A percentile compares a stretch with the other conserved stretches of the same genome.
Evolutionary conservation across 2,329 filamentous ascomycete genomes (phyloP).

Genomic region (Corynespora cassiicola): DNA sequence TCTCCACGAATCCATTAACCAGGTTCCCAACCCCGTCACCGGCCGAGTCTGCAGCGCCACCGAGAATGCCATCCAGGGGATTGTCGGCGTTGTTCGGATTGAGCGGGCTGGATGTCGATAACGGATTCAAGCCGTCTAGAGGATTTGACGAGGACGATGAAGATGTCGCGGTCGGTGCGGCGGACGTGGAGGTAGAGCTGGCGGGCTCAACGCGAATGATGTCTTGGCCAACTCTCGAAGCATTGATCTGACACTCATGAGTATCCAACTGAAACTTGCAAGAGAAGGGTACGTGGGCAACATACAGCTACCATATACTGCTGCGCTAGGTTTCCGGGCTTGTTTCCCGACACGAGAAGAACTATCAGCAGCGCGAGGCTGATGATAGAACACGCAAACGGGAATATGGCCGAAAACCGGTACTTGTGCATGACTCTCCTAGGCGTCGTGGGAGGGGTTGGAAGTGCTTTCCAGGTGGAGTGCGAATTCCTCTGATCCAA

Average conservation of each 20-base stretch:
- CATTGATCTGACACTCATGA: slow-evolving; percentile 21
- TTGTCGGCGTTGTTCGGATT: slow-evolving; percentile 15
- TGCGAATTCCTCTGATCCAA: slow-evolving; percentile 26
- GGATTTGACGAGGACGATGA: slow-evolving; percentile 6
- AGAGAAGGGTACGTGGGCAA: too few relatives aligned
- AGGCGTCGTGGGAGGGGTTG: slow-evolving; percentile 23
- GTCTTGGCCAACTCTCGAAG: slow-evolving; percentile 19
- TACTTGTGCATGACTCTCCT: slow-evolving; percentile 25
- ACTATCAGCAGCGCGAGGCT: slow-evolving; percentile 23
- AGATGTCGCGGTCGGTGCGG: slow-evolving; percentile 5
- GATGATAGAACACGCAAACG: slow-evolving; percentile 15
- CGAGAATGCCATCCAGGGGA: slow-evolving; percentile 8
- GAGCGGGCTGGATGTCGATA: slow-evolving; percentile 16
- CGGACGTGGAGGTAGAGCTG: slow-evolving; percentile 7
- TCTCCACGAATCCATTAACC: slow-evolving; percentile 14
- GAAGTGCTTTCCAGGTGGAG: slow-evolving; percentile 25
- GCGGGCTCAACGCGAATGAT: slow-evolving; percentile 21
- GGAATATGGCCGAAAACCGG: slow-evolving; percentile 24
- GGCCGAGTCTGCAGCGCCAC: slow-evolving; percentile 16
- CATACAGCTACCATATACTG: slow-evolving; percentile 28
- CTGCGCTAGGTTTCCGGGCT: slow-evolving; percentile 14
- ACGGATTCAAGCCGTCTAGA: slow-evolving; percentile 11
- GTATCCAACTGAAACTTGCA: neutral
- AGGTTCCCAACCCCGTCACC: slow-evolving; percentile 15
- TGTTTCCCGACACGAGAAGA: slow-evolving; percentile 22